A percentile compares a stretch with the other conserved stretches of the same genome.
Evolutionary conservation across 2,329 filamentous ascomycete species (phyloP).

Genomic region (Bertia moriformis): DNA sequence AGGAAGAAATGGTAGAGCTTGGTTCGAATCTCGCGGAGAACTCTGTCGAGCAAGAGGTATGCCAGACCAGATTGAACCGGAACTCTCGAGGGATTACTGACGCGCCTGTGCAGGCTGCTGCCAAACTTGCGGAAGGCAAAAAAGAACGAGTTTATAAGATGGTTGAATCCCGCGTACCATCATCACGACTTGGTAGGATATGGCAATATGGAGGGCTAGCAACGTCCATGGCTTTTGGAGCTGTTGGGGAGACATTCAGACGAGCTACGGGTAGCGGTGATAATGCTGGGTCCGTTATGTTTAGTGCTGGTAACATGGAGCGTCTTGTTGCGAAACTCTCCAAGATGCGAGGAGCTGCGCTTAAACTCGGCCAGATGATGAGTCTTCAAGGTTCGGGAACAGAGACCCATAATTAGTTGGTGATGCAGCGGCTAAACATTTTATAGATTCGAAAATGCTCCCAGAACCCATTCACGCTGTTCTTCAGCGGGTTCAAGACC

Average conservation of each 20-base stretch:
- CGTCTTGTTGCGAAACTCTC: conserved; percentile 83
- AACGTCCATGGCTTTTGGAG: conserved; percentile 88
- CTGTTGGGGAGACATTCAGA: conserved; percentile 71
- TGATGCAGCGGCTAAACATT: background rate
- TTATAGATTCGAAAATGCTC: conserved; percentile 72
- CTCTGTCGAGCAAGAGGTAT: no score
- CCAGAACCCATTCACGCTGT: conserved; percentile 77
- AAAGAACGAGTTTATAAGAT: background rate
- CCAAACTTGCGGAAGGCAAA: no score
- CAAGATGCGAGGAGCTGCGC: conserved; percentile 88
- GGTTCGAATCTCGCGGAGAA: background rate
- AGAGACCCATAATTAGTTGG: background rate
- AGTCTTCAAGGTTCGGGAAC: conserved; percentile 57
- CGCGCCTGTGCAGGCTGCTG: no score
- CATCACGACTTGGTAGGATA: conserved; percentile 69
- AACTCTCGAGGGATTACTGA: no score
- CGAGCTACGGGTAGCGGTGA: conserved; percentile 36
- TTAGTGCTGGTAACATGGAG: conserved; percentile 84
- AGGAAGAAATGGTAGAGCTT: background rate
- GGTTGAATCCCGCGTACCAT: conserved; percentile 42
- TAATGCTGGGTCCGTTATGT: conserved; percentile 59
- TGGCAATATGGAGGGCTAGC: conserved; percentile 93
- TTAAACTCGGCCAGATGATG: conserved; percentile 96
- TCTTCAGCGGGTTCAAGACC: conserved; percentile 84
- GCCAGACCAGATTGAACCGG: no score